phyloP scores from a whole-genome alignment of 306 rosid genomes.

The Quercus gilva region DNA sequence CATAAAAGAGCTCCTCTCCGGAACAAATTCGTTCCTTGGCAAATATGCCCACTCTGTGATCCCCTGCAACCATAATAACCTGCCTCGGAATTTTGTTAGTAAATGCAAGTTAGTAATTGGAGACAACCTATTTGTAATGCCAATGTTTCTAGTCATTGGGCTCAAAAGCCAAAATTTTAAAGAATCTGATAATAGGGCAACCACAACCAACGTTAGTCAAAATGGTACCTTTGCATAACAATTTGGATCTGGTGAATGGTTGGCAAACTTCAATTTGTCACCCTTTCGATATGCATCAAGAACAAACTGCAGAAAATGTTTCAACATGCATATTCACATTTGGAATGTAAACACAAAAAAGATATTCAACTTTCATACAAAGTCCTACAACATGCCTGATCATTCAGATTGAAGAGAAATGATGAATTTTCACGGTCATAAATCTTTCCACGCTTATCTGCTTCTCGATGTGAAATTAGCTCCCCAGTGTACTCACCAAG shows the following conservation, averaged over 20 bases:
- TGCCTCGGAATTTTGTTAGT: conserved; percentile 28
- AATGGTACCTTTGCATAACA: conserved; percentile 88
- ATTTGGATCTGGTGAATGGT: conserved; percentile 97
- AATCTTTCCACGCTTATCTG: conserved; percentile 98
- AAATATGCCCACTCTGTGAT: conserved; percentile 97
- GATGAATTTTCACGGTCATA: conserved; percentile 99
- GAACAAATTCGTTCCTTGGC: conserved; percentile 93
- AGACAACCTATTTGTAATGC: conserved; percentile 3
- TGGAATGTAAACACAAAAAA: neutral
- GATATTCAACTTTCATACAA: neutral
- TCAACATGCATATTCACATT: conserved; percentile 1
- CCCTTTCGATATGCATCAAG: conserved; percentile 98
- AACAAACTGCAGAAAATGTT: conserved; percentile 66
- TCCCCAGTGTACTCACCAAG: conserved; percentile 99
- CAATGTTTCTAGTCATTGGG: neutral
- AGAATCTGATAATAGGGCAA: neutral
- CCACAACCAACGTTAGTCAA: neutral
- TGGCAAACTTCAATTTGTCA: conserved; percentile 95
- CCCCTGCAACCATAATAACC: conserved; percentile 99
- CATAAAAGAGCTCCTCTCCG: conserved; percentile 98
- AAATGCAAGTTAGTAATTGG: neutral
- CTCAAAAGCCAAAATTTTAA: neutral
- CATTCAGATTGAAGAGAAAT: conserved; percentile 95
- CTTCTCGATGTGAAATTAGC: conserved; percentile 93
- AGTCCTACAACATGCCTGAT: conserved; percentile 60